phyloP scores from a whole-genome alignment of 1,139 yeast genomes.

The Sugiyamaella paludigena region DNA sequence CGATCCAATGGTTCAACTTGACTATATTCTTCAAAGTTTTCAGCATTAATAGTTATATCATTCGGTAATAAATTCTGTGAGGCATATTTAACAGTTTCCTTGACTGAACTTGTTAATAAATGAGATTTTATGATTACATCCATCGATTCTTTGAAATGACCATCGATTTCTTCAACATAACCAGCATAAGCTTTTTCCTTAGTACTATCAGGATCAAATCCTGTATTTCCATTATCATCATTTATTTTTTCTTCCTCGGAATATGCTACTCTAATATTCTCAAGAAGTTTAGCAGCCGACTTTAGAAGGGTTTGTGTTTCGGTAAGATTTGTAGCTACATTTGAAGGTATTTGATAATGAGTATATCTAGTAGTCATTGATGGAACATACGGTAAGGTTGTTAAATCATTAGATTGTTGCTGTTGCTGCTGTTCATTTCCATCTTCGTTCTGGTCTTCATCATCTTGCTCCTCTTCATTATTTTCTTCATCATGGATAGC shows the following conservation, averaged over 20 bases:
- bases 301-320: not conserved
- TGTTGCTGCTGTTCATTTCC: too few relatives aligned
- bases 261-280: conserved; percentile 1
- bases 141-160: not conserved
- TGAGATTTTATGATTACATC: not conserved
- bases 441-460: too few relatives aligned
- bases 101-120: not conserved
- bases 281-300: not conserved
- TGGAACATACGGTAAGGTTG: too few relatives aligned
- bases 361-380: not conserved
- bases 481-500: too few relatives aligned
- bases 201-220: not conserved
- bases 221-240: not conserved
- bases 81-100: not conserved
- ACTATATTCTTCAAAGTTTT: conserved; percentile 5
- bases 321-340: not conserved
- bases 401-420: too few relatives aligned
- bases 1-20: conserved; percentile 7
- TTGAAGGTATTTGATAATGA: not conserved
- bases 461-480: too few relatives aligned
- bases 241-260: conserved; percentile 1
- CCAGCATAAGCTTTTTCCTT: not conserved
- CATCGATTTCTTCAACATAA: not conserved
- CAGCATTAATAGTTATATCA: conserved; percentile 1
- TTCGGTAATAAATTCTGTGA: not conserved